phyloP scores from a whole-genome alignment of 2,329 filamentous ascomycete genomes.

The Diaporthe ilicicola region DNA sequence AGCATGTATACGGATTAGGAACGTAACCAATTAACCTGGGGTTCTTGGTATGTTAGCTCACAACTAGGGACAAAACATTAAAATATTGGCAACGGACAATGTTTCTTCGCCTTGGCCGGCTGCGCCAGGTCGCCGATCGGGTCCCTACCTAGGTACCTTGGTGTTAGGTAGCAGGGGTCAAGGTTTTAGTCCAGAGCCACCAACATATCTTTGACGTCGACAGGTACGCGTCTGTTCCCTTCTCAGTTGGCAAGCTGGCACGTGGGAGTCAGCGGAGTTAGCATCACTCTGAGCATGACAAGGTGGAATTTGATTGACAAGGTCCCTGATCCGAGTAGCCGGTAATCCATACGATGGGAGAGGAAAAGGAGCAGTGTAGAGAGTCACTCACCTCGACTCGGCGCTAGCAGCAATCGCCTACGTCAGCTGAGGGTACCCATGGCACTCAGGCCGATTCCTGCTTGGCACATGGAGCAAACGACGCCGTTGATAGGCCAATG shows the following conservation, averaged over 20 bases:
- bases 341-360: background rate
- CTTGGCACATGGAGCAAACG: constrained; percentile 11
- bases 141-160: too few species aligned
- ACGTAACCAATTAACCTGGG: too few species aligned
- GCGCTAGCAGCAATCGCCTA: background rate
- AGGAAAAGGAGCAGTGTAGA: background rate
- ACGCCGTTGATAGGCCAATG: constrained; percentile 22
- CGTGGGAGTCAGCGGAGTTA: background rate
- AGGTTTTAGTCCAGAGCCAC: background rate
- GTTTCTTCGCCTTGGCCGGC: too few species aligned
- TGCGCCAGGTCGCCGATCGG: too few species aligned
- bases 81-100: too few species aligned
- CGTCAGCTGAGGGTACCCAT: background rate
- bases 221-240: background rate
- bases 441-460: background rate
- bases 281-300: background rate
- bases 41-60: too few species aligned
- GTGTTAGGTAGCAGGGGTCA: background rate
- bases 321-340: background rate
- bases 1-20: too few species aligned
- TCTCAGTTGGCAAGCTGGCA: background rate
- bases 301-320: background rate
- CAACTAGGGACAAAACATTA: too few species aligned
- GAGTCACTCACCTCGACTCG: background rate
- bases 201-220: background rate